These are phyloP conservation scores for Xanthoparmelia taractica DNA, from an alignment of 495 filamentous ascomycete genomes.

Conservation along the genomic window DNA sequence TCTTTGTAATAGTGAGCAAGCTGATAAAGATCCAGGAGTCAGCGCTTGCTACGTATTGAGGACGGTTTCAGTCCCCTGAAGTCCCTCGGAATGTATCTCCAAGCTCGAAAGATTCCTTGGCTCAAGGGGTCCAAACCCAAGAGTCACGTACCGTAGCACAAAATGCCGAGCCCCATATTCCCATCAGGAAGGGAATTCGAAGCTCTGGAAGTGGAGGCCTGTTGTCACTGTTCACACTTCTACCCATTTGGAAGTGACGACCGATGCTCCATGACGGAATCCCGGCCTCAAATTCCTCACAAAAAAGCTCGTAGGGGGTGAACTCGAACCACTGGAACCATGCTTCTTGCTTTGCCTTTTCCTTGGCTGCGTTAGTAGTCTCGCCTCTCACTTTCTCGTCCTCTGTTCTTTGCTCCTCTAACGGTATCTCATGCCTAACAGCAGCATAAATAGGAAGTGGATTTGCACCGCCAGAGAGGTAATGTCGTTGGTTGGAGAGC, in stretches of 20 bases:
- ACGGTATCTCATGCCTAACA: conserved; percentile 91
- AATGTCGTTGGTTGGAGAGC: conserved; percentile 70
- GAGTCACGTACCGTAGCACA: conserved; percentile 57
- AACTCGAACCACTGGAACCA: conserved; percentile 99
- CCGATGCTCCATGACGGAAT: conserved; percentile 94
- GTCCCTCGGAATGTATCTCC: neutral
- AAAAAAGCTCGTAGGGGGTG: conserved; percentile 93
- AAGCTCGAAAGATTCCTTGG: neutral
- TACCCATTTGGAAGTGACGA: conserved; percentile 69
- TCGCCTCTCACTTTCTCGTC: conserved; percentile 34
- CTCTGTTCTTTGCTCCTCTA: conserved; percentile 40
- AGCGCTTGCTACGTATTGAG: neutral
- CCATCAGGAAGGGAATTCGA: conserved; percentile 72
- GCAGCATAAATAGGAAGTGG: conserved; percentile 92
- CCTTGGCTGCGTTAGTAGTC: conserved; percentile 44
- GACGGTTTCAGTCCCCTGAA: neutral
- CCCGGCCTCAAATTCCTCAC: conserved; percentile 81
- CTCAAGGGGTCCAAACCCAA: neutral
- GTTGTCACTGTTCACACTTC: conserved; percentile 47
- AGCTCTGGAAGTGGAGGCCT: conserved; percentile 68
- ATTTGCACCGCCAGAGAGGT: conserved; percentile 64
- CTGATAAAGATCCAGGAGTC: neutral
- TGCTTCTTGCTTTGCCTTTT: conserved; percentile 60
- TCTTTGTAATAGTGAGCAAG: conserved; percentile 94
- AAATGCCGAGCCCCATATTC: conserved; percentile 91